phyloP scores from a whole-genome alignment of 2,329 filamentous ascomycete genomes.

The Paecilomyces niveus region DNA sequence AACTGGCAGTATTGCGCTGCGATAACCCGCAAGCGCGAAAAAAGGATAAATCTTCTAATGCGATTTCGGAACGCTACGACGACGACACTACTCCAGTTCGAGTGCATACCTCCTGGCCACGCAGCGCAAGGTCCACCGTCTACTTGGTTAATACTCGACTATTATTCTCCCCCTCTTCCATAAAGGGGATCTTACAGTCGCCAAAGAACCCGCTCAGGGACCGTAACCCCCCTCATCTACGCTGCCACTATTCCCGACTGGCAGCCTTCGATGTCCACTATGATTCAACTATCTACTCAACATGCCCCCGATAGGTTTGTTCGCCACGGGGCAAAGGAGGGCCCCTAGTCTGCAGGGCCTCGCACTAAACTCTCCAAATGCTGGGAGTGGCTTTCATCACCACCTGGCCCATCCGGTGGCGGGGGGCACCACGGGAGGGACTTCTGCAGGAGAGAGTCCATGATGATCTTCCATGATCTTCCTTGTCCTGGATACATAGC shows the following conservation, averaged over 20 bases:
- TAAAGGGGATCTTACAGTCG: background rate
- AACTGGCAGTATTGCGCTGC: background rate
- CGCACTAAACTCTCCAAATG: background rate
- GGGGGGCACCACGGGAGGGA: background rate
- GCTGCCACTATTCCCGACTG: background rate
- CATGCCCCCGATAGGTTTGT: background rate
- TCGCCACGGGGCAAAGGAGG: background rate
- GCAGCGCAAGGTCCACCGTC: background rate
- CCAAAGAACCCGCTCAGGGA: background rate
- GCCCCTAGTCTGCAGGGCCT: background rate
- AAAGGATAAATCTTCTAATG: background rate
- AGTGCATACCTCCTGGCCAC: background rate
- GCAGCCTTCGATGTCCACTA: background rate
- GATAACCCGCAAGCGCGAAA: background rate
- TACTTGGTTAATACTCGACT: background rate
- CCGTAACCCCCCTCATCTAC: background rate
- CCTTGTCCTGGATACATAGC: background rate
- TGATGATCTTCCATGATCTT: background rate
- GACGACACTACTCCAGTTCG: background rate
- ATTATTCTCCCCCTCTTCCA: background rate
- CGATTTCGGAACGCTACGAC: background rate
- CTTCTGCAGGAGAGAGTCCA: background rate
- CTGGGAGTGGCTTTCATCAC: background rate
- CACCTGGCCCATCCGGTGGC: background rate
- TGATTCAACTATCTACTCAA: background rate